Evolutionary conservation across 768 basidiomycete genomes (phyloP).

Genomic region (Mycena maculata): DNA sequence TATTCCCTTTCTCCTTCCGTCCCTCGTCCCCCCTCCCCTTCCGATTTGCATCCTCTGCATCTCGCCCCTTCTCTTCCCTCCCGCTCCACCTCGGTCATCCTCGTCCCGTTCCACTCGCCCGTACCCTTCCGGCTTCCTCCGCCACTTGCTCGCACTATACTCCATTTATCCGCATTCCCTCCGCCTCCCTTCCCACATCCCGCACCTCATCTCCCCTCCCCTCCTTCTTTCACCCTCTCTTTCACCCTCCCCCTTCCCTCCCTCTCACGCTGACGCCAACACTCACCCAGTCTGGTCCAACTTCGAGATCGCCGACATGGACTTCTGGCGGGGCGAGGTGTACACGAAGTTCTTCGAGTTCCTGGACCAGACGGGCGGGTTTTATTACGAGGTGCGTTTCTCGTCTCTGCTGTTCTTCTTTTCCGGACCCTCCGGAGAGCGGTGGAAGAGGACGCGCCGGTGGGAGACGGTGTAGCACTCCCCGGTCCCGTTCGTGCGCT

Average conservation of each 20-base stretch:
- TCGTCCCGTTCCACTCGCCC: no score
- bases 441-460: no score
- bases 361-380: constrained; percentile 69
- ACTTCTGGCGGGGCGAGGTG: constrained; percentile 73
- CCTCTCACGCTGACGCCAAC: not conserved
- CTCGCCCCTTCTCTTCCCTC: no score
- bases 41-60: no score
- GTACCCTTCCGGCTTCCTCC: not conserved
- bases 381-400: constrained; percentile 73
- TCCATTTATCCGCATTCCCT: not conserved
- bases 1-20: no score
- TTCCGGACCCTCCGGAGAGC: no score
- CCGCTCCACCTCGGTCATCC: no score
- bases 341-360: constrained; percentile 75
- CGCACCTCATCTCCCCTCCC: not conserved
- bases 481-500: no score
- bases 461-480: no score
- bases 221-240: not conserved
- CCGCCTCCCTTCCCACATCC: not conserved
- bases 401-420: constrained; percentile 43
- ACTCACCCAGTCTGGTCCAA: constrained; percentile 62
- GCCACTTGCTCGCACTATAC: not conserved
- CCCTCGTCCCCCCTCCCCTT: no score
- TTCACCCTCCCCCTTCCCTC: not conserved
- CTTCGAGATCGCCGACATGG: constrained; percentile 78